Base-by-base conservation (phyloP, 768 basidiomycete genomes). In the Gymnopilus junonius region DNA sequence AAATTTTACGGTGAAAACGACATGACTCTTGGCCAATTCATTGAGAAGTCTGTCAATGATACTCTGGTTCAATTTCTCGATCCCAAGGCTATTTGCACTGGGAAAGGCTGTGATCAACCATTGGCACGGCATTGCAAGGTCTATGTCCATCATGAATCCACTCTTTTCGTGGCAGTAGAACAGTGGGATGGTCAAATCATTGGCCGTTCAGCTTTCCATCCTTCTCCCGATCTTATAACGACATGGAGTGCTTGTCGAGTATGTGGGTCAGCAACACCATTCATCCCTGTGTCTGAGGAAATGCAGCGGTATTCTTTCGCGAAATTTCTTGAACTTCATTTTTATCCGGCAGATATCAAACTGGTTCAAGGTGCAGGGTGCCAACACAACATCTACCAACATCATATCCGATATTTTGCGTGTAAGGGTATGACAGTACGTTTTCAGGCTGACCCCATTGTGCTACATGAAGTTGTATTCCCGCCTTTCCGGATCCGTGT, bases 241-340 rank as follows among this genome's bases (percentile, higher is more conserved):
- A 96, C 96, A 4, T 98, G 94, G 93, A 94, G 91, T 70, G 84
- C 87, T 7, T 99, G 97, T 75, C 86, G 90, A 61, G 76, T 89
- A 25, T 94, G 88, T 72, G 89, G 85, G 31, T 90, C 82, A 5
- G 90, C 89, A 1, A 95, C 93, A 2, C 93, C 94, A 2, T 93
- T 95, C 76, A 92, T 95, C 67, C 90, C 89, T 5, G 88, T 94
- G 39, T 94, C 94, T 1, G 90, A 93, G 68, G 95, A 97, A 73
- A 95, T 96, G 83, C 92, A 94, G 70, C 82, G 90, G 59, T 95
- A 97, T 73, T 98, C 96, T 4, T 97, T 98, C 73, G 94, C 92
- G 35, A 96, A 97, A 69, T 99, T 97, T 74, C 84, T 99, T 29
- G 97, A 99, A 72, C 86, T 97, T 27, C 92, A 95, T 71, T 98